Conservation (phyloP, 805 yeast genomes). For the Teunomyces barrocoloradensis region DNA sequence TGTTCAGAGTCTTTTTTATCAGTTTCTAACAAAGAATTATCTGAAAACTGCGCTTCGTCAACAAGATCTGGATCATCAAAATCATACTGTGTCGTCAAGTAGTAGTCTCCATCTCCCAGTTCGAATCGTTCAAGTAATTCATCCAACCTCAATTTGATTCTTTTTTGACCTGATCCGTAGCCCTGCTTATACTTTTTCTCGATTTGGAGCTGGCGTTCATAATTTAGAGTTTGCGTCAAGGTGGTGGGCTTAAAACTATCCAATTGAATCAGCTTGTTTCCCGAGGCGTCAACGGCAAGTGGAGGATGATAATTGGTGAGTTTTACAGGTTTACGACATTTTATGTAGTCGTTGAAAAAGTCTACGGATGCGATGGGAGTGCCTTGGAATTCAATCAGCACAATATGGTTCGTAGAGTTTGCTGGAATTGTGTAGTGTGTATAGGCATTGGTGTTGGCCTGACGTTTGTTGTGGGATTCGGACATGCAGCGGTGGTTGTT, state of each 20-base stretch:
- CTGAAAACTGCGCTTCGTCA: slow-evolving; percentile 13
- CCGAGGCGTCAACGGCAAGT: neutral
- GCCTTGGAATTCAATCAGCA: neutral
- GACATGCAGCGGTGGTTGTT: neutral
- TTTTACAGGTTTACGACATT: slow-evolving; percentile 49
- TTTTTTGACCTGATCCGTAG: slow-evolving; percentile 61
- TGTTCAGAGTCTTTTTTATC: slow-evolving; percentile 7
- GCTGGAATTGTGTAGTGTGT: neutral
- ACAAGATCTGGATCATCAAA: slow-evolving; percentile 8
- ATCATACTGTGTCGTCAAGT: slow-evolving; percentile 67
- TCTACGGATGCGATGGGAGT: neutral
- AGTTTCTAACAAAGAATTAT: neutral
- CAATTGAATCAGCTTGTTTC: slow-evolving; percentile 1
- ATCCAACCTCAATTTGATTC: slow-evolving; percentile 49
- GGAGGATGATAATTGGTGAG: slow-evolving; percentile 16
- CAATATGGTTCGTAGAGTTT: neutral
- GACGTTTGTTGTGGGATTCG: neutral
- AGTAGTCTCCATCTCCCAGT: slow-evolving; percentile 45
- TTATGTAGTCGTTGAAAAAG: slow-evolving; percentile 42
- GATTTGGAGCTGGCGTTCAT: slow-evolving; percentile 45
- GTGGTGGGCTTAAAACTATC: slow-evolving; percentile 7
- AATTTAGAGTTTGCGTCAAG: slow-evolving; percentile 36
- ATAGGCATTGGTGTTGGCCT: slow-evolving; percentile 1
- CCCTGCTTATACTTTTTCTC: slow-evolving; percentile 61
- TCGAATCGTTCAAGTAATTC: slow-evolving; percentile 46